Base-by-base conservation (phyloP, 805 yeast species). In the Pichia sporocuriosa region DNA sequence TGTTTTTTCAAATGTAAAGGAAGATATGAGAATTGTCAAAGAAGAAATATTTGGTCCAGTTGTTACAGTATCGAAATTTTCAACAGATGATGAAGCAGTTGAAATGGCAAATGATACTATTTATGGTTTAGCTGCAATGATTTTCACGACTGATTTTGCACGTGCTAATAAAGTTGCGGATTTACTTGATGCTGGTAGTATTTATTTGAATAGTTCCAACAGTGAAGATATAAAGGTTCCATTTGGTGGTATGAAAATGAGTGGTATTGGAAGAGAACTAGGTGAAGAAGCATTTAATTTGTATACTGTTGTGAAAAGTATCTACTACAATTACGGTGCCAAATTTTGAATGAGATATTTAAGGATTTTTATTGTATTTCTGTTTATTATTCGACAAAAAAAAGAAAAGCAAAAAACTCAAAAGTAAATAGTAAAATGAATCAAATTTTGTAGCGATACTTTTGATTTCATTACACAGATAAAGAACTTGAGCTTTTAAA, bases 1-100 rank as follows among this genome's bases (percentile, higher is more conserved):
- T 4, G 69, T 86, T 32, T 84, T 85, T 53, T 71, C 80, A 21
- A 84, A 83, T 53, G 86, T 83, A 37, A 71, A 68, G 40, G 79
- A 80, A 47, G 60, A 70, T 25, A 79, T 81, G 76, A 67, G 72
- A 45, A 75, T 86, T 38, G 82, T 80, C 43, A 70, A 71, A 50
- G 95, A 86, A 62, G 95, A 86, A 63, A 84, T 86, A 44, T 86
- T 86, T 61, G 95, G 95, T 16, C 95, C 95, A 13, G 95, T 86
- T 26, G 86, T 81, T 21, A 69, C 78, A 7, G 68, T 82, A 27
- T 75, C 81, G 43, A 76, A 74, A 61, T 86, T 86, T 65, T 57
- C 66, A 28, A 66, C 78, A 24, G 82, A 78, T 49, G 81, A 76
- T 37, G 89, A 85, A 55, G 95, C 77, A 5, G 48, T 86, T 22